Conservation (phyloP, 768 basidiomycete genomes). For the Xerocomus potaroensis region DNA sequence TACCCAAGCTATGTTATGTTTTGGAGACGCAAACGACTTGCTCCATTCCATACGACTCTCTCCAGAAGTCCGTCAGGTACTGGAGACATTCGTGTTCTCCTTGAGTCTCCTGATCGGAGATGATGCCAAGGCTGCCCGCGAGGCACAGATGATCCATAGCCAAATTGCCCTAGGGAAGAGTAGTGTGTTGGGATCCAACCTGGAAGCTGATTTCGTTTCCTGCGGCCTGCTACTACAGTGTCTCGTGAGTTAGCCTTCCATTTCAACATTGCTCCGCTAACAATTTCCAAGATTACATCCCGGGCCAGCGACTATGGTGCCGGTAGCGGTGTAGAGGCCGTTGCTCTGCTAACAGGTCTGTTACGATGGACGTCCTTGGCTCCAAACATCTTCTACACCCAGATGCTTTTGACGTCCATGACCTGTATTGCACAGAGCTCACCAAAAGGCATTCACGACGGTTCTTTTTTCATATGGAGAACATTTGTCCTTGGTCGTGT, state of each 20-base stretch:
- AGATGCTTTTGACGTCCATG: constrained; percentile 60
- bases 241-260: constrained; percentile 41
- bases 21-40: constrained; percentile 49
- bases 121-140: constrained; percentile 63
- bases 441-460: constrained; percentile 27
- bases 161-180: constrained; percentile 56
- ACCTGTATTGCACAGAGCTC: constrained; percentile 55
- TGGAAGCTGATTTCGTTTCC: constrained; percentile 62
- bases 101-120: constrained; percentile 61
- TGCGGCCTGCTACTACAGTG: constrained; percentile 58
- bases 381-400: constrained; percentile 61
- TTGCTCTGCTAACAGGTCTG: constrained; percentile 50
- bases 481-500: constrained; percentile 72
- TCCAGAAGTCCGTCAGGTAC: constrained; percentile 47
- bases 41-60: constrained; percentile 50
- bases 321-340: constrained; percentile 50
- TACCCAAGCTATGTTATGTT: constrained; percentile 50
- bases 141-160: constrained; percentile 70
- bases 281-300: constrained; percentile 45
- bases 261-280: not conserved
- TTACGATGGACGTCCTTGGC: constrained; percentile 64
- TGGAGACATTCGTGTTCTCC: constrained; percentile 58
- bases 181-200: constrained; percentile 52
- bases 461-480: constrained; percentile 52
- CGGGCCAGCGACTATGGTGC: constrained; percentile 60